phyloP scores from a whole-genome alignment of 2,329 filamentous ascomycete species.

The Colletotrichum sp. region DNA sequence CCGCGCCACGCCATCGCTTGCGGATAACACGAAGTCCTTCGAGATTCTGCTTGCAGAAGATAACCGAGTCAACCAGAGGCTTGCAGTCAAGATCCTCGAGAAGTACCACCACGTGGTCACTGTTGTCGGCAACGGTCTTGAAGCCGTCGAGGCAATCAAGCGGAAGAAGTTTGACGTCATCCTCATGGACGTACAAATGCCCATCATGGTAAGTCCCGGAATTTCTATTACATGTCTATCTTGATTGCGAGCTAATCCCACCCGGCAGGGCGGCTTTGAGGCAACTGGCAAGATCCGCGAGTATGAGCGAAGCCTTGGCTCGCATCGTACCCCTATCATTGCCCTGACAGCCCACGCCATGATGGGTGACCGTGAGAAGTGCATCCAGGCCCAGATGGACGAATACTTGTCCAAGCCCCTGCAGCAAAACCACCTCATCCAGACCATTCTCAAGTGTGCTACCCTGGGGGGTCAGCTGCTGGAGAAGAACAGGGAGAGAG shows the following conservation, averaged over 20 bases:
- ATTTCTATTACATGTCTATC: slow-evolving; percentile 10
- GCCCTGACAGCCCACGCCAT: slow-evolving; percentile 97
- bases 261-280: slow-evolving; percentile 83
- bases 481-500: slow-evolving; percentile 74
- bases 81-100: slow-evolving; percentile 95
- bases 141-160: slow-evolving; percentile 92
- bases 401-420: slow-evolving; percentile 97
- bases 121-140: slow-evolving; percentile 92
- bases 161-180: slow-evolving; percentile 94
- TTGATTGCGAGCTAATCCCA: slow-evolving; percentile 16
- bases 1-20: slow-evolving; percentile 85
- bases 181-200: slow-evolving; percentile 99
- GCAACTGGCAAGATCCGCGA: slow-evolving; percentile 96
- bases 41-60: slow-evolving; percentile 96
- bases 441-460: slow-evolving; percentile 96
- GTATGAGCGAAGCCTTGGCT: slow-evolving; percentile 83
- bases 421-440: slow-evolving; percentile 96
- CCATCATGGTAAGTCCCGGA: slow-evolving; percentile 80
- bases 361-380: slow-evolving; percentile 97
- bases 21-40: slow-evolving; percentile 94
- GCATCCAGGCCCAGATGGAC: slow-evolving; percentile 98
- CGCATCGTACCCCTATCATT: slow-evolving; percentile 91
- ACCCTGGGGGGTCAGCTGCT: slow-evolving; percentile 85
- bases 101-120: slow-evolving; percentile 94
- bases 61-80: slow-evolving; percentile 94